phyloP scores from a whole-genome alignment of 306 rosid species.

The Rubus parviflorus region DNA sequence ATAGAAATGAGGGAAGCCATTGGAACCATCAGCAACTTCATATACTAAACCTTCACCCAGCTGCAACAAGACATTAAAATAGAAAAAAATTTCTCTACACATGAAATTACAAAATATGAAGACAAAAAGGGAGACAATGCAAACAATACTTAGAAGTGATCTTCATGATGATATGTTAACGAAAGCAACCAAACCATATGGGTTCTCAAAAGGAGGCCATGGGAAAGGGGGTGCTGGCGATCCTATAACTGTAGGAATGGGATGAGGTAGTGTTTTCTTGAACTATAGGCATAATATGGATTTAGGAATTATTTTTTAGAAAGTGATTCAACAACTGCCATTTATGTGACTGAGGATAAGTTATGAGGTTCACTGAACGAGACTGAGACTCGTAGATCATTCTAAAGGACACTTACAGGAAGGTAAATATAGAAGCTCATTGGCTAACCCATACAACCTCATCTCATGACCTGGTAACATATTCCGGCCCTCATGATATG shows the following conservation, averaged over 20 bases:
- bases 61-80: slow-evolving; percentile 37
- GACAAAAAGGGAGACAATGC: background rate
- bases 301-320: too few species aligned
- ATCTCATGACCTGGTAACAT: background rate
- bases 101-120: background rate
- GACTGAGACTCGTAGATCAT: background rate
- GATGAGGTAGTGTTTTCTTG: background rate
- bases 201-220: background rate
- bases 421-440: background rate
- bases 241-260: background rate
- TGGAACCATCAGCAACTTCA: slow-evolving; percentile 65
- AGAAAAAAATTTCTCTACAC: background rate
- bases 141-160: background rate
- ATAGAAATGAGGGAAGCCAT: slow-evolving; percentile 83
- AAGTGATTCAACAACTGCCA: too few species aligned
- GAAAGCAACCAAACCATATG: background rate
- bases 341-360: too few species aligned
- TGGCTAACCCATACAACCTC: background rate
- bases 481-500: background rate
- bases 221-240: background rate
- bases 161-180: background rate
- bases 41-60: slow-evolving; percentile 84
- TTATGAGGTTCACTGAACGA: too few species aligned
- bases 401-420: background rate
- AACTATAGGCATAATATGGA: too few species aligned